Evolutionary conservation across 1,139 yeast genomes (phyloP), one percentile per base, ranked within the genome.

Genomic region (Saccharomyces hybrid): DNA sequence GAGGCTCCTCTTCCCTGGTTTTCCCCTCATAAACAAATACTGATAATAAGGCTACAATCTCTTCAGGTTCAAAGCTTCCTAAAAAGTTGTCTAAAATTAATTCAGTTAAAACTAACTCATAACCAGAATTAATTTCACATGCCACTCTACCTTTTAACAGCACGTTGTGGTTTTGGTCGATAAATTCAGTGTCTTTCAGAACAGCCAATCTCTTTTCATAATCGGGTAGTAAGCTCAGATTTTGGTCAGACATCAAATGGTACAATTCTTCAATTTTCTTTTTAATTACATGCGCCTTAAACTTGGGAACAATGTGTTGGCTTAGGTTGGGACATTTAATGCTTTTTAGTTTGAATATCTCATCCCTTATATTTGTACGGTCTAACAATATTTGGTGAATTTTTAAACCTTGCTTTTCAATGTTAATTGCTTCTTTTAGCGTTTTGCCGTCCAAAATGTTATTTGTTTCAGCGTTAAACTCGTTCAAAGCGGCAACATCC

Each of bases 41-140:
- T 0, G 97, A 89, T 47, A 93, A 74, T 52, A 93, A 75, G 0
- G 99, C 98, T 13, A 91, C 98, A 58, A 93, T 90, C 70, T 93
- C 99, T 66, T 91, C 97, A 0, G 97, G 93, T 61, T 91, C 96
- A 66, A 88, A 91, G 56, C 89, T 95, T 31, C 95, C 97, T 61
- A 93, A 75, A 74, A 93, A 90, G 70, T 93, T 93, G 65, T 93
- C 96, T 61, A 93, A 76, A 7, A 93, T 83, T 54, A 93, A 77
- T 70, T 93, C 99, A 0, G 99, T 91, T 16, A 93, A 71, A 3
- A 89, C 84, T 57, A 93, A 76, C 70, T 91, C 98, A 82, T 91
- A 89, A 0, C 97, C 97, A 31, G 90, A 82, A 66, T 88, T 88
- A 57, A 91, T 79, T 65, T 91, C 97, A 69, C 91, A 85, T 0